Conservation (phyloP, 306 rosid species). For the Rubus parviflorus region DNA sequence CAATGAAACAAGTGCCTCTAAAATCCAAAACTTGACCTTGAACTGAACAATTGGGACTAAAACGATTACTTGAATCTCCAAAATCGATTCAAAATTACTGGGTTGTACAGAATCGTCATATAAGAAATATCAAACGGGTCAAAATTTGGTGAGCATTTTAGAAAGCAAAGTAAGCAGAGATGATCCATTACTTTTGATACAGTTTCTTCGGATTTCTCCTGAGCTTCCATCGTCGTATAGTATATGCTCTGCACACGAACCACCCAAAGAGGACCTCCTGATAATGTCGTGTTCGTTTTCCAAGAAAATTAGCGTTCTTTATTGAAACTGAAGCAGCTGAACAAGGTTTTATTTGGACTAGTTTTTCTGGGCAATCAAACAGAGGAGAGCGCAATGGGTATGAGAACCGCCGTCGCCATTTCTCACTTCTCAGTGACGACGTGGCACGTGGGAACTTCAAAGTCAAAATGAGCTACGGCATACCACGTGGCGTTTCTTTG, state of each 20-base stretch:
- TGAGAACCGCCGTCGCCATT: background rate
- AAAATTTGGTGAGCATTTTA: background rate
- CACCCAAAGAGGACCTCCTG: background rate
- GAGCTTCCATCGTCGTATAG: slow-evolving; percentile 14
- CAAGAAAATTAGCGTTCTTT: background rate
- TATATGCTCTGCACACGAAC: background rate
- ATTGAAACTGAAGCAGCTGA: background rate
- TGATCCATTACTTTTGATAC: slow-evolving; percentile 12
- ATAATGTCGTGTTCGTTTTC: background rate
- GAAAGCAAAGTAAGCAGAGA: slow-evolving; percentile 5
- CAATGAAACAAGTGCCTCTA: background rate
- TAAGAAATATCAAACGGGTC: background rate
- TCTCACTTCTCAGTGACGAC: background rate
- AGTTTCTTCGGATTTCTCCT: slow-evolving; percentile 11
- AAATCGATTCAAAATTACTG: background rate
- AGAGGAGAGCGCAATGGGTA: background rate
- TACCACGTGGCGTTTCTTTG: background rate
- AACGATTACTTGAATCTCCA: background rate
- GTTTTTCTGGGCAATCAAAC: background rate
- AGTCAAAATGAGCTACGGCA: background rate
- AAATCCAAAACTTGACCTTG: slow-evolving; percentile 6
- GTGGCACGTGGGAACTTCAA: background rate
- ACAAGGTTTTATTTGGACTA: background rate
- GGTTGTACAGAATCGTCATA: background rate
- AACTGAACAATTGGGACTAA: background rate